These are phyloP conservation scores for Trichoderma sp. DNA, from an alignment of 2,329 filamentous ascomycete genomes.

Conservation along the genomic window DNA sequence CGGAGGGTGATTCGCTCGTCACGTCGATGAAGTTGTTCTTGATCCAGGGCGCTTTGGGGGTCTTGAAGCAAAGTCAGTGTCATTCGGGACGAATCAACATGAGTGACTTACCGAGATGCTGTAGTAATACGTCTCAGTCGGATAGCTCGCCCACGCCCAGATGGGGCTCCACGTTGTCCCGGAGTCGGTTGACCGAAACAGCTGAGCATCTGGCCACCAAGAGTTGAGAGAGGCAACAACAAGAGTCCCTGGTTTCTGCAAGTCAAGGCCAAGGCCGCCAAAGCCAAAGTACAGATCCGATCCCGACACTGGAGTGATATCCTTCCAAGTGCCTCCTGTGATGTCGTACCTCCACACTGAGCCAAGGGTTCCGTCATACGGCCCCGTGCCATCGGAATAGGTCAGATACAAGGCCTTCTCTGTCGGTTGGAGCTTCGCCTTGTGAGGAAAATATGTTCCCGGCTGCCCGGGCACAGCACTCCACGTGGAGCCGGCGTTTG, in stretches of 20 bases:
- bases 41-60: conserved; percentile 18
- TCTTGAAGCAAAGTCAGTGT: neutral
- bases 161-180: conserved; percentile 16
- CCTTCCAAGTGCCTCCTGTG: conserved; percentile 13
- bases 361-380: conserved; percentile 17
- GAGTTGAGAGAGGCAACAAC: conserved; percentile 20
- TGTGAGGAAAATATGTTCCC: conserved; percentile 22
- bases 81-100: neutral
- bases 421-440: conserved; percentile 16
- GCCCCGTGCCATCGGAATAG: conserved; percentile 15
- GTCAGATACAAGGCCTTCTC: conserved; percentile 21
- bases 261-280: conserved; percentile 12
- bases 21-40: conserved; percentile 23
- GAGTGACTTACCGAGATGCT: conserved; percentile 19
- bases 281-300: conserved; percentile 21
- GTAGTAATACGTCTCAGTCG: conserved; percentile 17
- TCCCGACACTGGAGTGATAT: conserved; percentile 13
- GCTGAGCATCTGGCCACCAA: conserved; percentile 22
- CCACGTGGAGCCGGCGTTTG: conserved; percentile 20
- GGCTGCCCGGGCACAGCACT: conserved; percentile 13
- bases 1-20: conserved; percentile 10
- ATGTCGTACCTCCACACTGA: conserved; percentile 19
- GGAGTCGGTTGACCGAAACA: conserved; percentile 13
- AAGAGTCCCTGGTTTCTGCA: conserved; percentile 11
- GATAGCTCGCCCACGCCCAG: conserved; percentile 20